Conservation (phyloP, 2,329 filamentous ascomycete species). For the Monosporascus cannonballus region DNA sequence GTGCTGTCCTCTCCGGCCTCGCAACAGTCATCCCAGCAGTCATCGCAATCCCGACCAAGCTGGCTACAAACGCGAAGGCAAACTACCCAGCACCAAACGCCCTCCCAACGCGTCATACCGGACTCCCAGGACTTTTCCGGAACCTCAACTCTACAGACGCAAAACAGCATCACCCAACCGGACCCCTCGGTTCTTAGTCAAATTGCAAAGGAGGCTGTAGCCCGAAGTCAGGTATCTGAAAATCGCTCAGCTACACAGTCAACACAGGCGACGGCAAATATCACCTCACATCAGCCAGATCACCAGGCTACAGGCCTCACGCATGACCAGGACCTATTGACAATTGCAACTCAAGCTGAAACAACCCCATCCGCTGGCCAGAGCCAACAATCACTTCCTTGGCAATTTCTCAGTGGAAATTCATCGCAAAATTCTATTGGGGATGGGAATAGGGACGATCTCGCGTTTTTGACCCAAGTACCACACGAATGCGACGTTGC, state of each 20-base stretch:
- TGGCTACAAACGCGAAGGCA: slow-evolving; percentile 1
- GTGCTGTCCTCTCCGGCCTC: slow-evolving; percentile 9
- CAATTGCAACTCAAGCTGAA: slow-evolving; percentile 1
- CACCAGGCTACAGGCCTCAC: slow-evolving; percentile 2
- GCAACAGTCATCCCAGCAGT: slow-evolving; percentile 5
- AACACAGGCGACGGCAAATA: slow-evolving; percentile 11
- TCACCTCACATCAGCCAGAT: slow-evolving; percentile 25
- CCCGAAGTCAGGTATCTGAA: slow-evolving; percentile 4
- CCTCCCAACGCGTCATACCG: slow-evolving; percentile 18
- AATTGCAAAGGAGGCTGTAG: slow-evolving; percentile 1
- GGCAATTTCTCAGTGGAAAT: not conserved
- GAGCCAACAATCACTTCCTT: not conserved
- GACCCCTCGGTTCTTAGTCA: not conserved
- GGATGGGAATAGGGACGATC: not conserved
- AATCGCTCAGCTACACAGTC: not conserved
- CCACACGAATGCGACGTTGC: slow-evolving; percentile 2
- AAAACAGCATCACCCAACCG: slow-evolving; percentile 8
- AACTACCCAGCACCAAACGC: not conserved
- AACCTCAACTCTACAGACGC: slow-evolving; percentile 13
- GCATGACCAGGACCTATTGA: not conserved
- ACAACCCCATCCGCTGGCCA: not conserved
- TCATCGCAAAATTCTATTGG: slow-evolving; percentile 1
- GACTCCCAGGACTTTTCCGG: slow-evolving; percentile 25
- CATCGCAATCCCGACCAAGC: slow-evolving; percentile 7
- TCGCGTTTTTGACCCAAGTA: slow-evolving; percentile 5